A percentile compares a stretch with the other conserved stretches of the same genome.
Conservation (phyloP, 805 yeast species). For the Saccharomycopsis babjevae region DNA sequence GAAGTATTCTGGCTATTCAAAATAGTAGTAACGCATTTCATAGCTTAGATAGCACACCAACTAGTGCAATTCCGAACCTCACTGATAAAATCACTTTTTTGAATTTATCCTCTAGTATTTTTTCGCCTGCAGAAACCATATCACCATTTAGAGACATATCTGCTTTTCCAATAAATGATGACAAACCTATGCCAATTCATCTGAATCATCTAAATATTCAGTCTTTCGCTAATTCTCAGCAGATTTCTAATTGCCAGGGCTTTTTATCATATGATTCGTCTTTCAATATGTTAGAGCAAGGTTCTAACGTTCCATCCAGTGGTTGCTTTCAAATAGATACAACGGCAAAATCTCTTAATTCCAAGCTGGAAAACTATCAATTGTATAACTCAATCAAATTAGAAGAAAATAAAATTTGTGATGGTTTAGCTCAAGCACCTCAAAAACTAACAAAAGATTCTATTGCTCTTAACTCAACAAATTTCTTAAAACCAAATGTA, state of each 20-base stretch:
- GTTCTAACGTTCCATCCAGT: neutral
- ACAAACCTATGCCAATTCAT: neutral
- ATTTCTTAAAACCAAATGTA: neutral
- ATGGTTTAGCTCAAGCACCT: neutral
- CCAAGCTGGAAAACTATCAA: neutral
- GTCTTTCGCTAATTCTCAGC: neutral
- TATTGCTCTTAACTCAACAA: neutral
- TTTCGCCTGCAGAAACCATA: neutral
- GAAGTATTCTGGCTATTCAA: neutral
- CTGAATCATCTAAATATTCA: neutral
- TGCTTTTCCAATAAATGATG: neutral
- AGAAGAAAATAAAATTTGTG: neutral
- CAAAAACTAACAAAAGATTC: neutral
- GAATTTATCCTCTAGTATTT: conserved; percentile 1
- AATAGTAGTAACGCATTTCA: neutral
- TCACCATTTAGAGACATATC: neutral
- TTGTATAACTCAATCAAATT: neutral
- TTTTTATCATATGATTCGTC: neutral
- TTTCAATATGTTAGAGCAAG: neutral
- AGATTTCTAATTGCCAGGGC: neutral
- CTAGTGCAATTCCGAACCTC: neutral
- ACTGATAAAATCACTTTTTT: conserved; percentile 5
- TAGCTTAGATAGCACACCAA: conserved; percentile 3
- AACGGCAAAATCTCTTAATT: neutral
- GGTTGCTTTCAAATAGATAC: neutral